Evolutionary conservation across 495 filamentous ascomycete genomes (phyloP).

Genomic region (Gamarada debralockiae): DNA sequence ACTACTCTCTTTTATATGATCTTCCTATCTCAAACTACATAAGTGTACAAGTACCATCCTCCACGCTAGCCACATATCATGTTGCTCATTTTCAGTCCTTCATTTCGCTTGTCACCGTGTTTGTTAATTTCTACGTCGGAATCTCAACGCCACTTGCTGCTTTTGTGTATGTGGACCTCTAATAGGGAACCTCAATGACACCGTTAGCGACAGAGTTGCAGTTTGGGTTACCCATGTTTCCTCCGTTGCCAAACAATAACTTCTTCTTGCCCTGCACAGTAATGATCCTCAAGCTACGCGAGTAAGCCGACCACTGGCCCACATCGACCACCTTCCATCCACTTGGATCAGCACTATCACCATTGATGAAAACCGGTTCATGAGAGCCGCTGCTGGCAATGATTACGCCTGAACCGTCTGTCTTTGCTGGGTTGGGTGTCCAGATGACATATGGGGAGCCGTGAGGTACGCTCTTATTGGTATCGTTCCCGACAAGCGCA

Average conservation of each 20-base stretch:
- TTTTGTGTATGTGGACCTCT: background rate
- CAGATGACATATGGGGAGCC: constrained; percentile 51
- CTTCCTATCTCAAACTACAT: no score
- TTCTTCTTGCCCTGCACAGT: background rate
- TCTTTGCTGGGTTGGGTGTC: constrained; percentile 31
- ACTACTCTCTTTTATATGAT: no score
- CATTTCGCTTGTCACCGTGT: no score
- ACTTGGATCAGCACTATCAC: background rate
- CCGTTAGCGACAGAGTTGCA: background rate
- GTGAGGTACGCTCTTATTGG: constrained; percentile 38
- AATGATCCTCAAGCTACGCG: background rate
- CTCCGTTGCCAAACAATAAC: background rate
- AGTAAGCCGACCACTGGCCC: constrained; percentile 1
- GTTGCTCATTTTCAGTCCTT: no score
- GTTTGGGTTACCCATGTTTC: background rate
- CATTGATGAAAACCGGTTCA: constrained; percentile 50
- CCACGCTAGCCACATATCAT: no score
- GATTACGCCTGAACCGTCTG: constrained; percentile 37
- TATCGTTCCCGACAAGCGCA: background rate
- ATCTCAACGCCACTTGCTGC: background rate
- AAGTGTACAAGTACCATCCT: no score
- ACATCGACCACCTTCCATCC: background rate
- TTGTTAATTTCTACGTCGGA: background rate
- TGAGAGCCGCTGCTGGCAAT: constrained; percentile 50
- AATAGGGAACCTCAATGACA: background rate